These are phyloP conservation scores for Phylloboletellus chloephorus DNA, from an alignment of 1,284 basidiomycete genomes.

Conservation along the genomic window DNA sequence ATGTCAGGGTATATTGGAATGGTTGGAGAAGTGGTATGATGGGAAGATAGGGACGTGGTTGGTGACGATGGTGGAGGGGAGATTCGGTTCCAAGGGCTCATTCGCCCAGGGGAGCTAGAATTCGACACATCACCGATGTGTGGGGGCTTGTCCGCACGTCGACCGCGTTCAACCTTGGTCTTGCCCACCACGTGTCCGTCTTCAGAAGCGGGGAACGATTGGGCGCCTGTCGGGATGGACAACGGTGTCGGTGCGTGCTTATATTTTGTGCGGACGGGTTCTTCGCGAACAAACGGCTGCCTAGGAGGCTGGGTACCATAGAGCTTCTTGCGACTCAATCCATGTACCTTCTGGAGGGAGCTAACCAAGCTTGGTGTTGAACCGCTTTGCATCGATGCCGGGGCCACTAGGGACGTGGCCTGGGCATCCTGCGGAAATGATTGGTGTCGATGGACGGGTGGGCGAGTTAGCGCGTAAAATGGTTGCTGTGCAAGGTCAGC, in stretches of 20 bases:
- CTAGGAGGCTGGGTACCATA: constrained; percentile 47
- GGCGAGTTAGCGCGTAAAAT: constrained; percentile 20
- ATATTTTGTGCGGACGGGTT: constrained; percentile 32
- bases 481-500: constrained; percentile 17
- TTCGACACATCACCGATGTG: constrained; percentile 17
- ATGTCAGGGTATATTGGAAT: constrained; percentile 24
- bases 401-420: neutral
- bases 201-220: constrained; percentile 22
- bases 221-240: constrained; percentile 31
- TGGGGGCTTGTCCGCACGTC: constrained; percentile 20
- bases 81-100: constrained; percentile 22
- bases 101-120: constrained; percentile 19
- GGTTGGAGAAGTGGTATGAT: constrained; percentile 21
- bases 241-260: constrained; percentile 30
- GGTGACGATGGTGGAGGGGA: constrained; percentile 27
- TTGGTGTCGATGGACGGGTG: constrained; percentile 27
- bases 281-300: constrained; percentile 49
- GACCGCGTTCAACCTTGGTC: constrained; percentile 24
- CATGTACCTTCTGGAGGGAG: constrained; percentile 54
- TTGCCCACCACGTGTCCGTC: constrained; percentile 20
- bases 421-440: constrained; percentile 28
- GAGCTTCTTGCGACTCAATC: constrained; percentile 57
- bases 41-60: constrained; percentile 20
- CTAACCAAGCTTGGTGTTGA: constrained; percentile 42
- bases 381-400: constrained; percentile 8